Conservation (phyloP, 352 stramenopile genomes). For the Lagenidium sp. region DNA sequence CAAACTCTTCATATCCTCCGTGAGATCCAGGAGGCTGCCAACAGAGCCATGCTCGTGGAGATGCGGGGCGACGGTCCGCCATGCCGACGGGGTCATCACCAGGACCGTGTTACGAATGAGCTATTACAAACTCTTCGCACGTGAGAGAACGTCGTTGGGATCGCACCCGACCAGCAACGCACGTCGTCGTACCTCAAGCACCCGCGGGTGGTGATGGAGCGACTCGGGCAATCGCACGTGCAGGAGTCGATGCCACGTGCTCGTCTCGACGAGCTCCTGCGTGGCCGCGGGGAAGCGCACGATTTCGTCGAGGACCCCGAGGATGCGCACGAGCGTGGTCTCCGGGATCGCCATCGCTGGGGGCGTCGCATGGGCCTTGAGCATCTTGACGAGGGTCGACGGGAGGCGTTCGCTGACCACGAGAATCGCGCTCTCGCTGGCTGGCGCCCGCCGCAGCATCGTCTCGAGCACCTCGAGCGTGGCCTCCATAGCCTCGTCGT, state of each 20-base stretch:
- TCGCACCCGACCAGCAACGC: not conserved
- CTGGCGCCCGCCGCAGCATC: conserved; percentile 13
- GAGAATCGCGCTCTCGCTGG: conserved; percentile 20
- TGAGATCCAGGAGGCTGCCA: conserved; percentile 2
- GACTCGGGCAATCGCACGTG: conserved; percentile 22
- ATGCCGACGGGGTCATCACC: conserved; percentile 2
- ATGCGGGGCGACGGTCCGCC: conserved; percentile 4
- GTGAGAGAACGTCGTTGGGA: not conserved
- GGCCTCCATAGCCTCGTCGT: conserved; percentile 4
- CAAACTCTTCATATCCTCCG: not conserved
- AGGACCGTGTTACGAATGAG: not conserved
- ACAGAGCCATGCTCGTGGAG: conserved; percentile 12
- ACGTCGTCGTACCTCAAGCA: conserved; percentile 10
- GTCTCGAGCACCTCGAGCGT: conserved; percentile 19
- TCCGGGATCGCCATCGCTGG: conserved; percentile 6
- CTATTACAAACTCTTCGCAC: too few relatives aligned
- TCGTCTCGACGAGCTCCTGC: conserved; percentile 36
- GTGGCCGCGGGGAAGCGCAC: conserved; percentile 29
- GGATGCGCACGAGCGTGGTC: too few relatives aligned
- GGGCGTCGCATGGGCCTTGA: conserved; percentile 24
- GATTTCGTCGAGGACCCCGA: conserved; percentile 20
- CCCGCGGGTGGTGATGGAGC: conserved; percentile 3
- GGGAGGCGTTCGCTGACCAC: conserved; percentile 37
- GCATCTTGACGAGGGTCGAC: conserved; percentile 40
- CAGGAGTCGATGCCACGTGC: conserved; percentile 44